Evolutionary conservation across 371 early-diverging fungal species (phyloP).

Genomic region (Cokeromyces recurvatus): DNA sequence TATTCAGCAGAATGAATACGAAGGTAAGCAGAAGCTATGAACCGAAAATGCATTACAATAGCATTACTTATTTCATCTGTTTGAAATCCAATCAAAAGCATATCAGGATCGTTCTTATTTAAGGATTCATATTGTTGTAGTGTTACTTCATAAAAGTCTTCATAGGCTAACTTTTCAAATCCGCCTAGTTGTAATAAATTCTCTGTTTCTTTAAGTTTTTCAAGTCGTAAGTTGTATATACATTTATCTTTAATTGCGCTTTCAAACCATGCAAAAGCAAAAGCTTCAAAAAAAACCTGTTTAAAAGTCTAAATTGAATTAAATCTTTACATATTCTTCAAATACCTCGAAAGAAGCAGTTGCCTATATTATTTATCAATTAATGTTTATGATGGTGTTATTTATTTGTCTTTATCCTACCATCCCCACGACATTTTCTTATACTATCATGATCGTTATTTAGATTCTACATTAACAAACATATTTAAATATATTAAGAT

Average conservation of each 20-base stretch:
- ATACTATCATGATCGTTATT: conserved; percentile 44
- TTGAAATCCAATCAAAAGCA: conserved; percentile 53
- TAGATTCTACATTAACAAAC: conserved; percentile 53
- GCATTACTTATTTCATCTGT: conserved; percentile 61
- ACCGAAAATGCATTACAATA: conserved; percentile 64
- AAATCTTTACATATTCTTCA: background rate
- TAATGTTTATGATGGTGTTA: too few species aligned
- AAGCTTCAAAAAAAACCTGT: conserved; percentile 37
- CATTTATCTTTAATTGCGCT: conserved; percentile 31
- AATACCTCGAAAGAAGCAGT: conserved; percentile 70
- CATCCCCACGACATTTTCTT: conserved; percentile 68
- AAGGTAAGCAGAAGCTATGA: conserved; percentile 64
- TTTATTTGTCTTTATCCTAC: too few species aligned
- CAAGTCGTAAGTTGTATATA: conserved; percentile 28
- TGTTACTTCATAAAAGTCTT: conserved; percentile 60
- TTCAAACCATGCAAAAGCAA: conserved; percentile 70
- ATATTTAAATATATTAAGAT: too few species aligned
- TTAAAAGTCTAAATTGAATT: too few species aligned
- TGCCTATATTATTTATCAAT: conserved; percentile 37
- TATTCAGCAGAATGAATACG: conserved; percentile 62
- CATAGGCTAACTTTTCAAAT: conserved; percentile 58
- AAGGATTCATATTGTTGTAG: conserved; percentile 40
- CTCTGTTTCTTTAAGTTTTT: conserved; percentile 37
- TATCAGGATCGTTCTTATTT: conserved; percentile 33
- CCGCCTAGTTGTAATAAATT: conserved; percentile 47